phyloP scores from a whole-genome alignment of 495 filamentous ascomycete species.

The Aspergillus biplanus region DNA sequence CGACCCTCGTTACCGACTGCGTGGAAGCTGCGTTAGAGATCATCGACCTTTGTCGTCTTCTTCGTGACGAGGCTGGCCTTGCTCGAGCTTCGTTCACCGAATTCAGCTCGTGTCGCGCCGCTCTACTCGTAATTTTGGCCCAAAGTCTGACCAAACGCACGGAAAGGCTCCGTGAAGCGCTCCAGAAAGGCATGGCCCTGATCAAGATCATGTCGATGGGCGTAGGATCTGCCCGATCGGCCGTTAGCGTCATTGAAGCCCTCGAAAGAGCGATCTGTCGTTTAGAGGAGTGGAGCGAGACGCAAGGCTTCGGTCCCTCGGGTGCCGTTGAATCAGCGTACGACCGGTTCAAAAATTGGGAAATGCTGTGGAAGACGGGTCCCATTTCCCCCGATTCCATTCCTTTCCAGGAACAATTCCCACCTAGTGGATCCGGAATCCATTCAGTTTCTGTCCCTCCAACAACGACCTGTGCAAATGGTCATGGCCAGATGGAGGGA shows the following conservation, averaged over 20 bases:
- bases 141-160: slow-evolving; percentile 54
- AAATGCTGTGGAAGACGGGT: slow-evolving; percentile 56
- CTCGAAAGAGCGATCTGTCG: slow-evolving; percentile 53
- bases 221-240: slow-evolving; percentile 52
- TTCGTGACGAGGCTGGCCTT: slow-evolving; percentile 52
- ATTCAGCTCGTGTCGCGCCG: slow-evolving; percentile 56
- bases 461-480: slow-evolving; percentile 21
- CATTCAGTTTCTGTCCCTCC: slow-evolving; percentile 29
- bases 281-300: slow-evolving; percentile 46
- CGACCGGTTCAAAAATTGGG: slow-evolving; percentile 56
- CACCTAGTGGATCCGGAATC: slow-evolving; percentile 26
- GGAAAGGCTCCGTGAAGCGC: slow-evolving; percentile 47
- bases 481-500: slow-evolving; percentile 25
- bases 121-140: slow-evolving; percentile 52
- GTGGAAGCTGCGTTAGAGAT: slow-evolving; percentile 55
- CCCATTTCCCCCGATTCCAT: slow-evolving; percentile 43
- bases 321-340: slow-evolving; percentile 48
- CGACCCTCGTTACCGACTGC: slow-evolving; percentile 50
- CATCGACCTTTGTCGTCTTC: slow-evolving; percentile 49
- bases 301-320: slow-evolving; percentile 36
- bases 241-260: slow-evolving; percentile 55
- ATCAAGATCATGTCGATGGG: slow-evolving; percentile 59
- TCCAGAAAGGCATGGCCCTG: slow-evolving; percentile 51
- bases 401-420: slow-evolving; percentile 25
- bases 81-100: slow-evolving; percentile 56